These are phyloP conservation scores for Nicotiana rustica DNA, from an alignment of 305 asterid species.

Conservation along the genomic window DNA sequence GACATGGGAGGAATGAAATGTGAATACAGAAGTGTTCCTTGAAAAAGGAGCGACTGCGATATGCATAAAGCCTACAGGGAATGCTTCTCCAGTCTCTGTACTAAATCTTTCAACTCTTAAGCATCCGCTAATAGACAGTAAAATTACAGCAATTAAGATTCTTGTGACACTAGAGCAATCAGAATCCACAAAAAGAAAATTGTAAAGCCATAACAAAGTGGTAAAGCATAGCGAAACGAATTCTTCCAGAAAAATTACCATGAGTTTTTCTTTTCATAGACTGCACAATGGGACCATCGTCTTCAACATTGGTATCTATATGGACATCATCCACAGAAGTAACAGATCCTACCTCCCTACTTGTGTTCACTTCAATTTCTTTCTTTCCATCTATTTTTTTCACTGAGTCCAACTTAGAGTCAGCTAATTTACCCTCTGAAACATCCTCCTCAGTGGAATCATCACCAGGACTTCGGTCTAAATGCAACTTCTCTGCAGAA, in stretches of 20 bases:
- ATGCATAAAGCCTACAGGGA: no score
- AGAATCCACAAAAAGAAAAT: no score
- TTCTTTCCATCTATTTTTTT: slow-evolving; percentile 47
- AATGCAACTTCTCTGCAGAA: slow-evolving; percentile 64
- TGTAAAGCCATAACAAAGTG: no score
- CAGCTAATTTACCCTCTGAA: slow-evolving; percentile 59
- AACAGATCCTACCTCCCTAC: slow-evolving; percentile 57
- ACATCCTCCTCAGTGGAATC: slow-evolving; percentile 90
- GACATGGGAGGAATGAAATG: no score
- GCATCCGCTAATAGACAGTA: no score
- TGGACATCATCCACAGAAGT: slow-evolving; percentile 56
- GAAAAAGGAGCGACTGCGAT: no score
- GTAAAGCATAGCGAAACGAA: no score
- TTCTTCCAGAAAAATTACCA: slow-evolving; percentile 48
- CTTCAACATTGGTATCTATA: slow-evolving; percentile 46
- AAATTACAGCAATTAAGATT: no score
- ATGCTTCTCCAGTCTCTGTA: no score
- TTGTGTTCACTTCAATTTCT: slow-evolving; percentile 29
- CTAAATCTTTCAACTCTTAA: no score
- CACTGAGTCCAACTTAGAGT: slow-evolving; percentile 48
- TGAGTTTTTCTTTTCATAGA: slow-evolving; percentile 68
- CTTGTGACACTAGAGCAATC: no score
- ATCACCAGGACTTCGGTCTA: slow-evolving; percentile 82
- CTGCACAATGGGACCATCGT: slow-evolving; percentile 46
- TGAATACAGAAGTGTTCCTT: no score